Conservation (phyloP, 2,329 filamentous ascomycete species). For the Tolypocladium paradoxum region DNA sequence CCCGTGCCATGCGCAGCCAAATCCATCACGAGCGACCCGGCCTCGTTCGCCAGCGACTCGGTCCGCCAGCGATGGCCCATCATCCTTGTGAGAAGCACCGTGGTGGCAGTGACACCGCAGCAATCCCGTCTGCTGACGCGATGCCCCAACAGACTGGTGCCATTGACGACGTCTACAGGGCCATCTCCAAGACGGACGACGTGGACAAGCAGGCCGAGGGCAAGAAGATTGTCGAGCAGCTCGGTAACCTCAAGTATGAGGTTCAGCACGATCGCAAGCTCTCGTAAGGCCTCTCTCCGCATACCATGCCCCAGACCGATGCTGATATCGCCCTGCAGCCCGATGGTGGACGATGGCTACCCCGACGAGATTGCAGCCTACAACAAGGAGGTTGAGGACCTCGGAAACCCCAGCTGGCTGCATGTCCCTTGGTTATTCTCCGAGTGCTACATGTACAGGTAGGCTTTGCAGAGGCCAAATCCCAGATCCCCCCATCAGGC, state of each 20-base stretch:
- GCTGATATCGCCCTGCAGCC: constrained; percentile 32
- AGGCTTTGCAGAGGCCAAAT: constrained; percentile 8
- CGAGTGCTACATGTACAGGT: constrained; percentile 91
- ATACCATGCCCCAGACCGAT: background rate
- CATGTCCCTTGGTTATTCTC: constrained; percentile 78
- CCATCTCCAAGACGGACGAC: constrained; percentile 48
- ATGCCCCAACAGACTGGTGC: constrained; percentile 57
- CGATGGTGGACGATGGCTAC: constrained; percentile 65
- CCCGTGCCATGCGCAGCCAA: constrained; percentile 41
- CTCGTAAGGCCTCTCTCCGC: constrained; percentile 40
- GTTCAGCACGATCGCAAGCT: constrained; percentile 78
- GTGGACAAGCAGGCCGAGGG: constrained; percentile 64
- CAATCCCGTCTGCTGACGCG: background rate
- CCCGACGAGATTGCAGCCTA: constrained; percentile 73
- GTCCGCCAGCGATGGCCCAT: constrained; percentile 85
- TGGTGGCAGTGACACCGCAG: too few relatives aligned
- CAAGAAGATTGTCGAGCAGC: constrained; percentile 70
- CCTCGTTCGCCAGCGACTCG: constrained; percentile 78
- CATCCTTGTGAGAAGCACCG: constrained; percentile 60
- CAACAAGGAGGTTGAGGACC: constrained; percentile 71
- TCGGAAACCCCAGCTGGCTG: constrained; percentile 71
- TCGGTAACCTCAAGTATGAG: constrained; percentile 86
- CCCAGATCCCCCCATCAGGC: background rate
- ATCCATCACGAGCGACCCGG: constrained; percentile 69
- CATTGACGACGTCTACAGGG: constrained; percentile 87